Conservation (phyloP, 2,329 filamentous ascomycete species). For the Colletotrichum sp. region DNA sequence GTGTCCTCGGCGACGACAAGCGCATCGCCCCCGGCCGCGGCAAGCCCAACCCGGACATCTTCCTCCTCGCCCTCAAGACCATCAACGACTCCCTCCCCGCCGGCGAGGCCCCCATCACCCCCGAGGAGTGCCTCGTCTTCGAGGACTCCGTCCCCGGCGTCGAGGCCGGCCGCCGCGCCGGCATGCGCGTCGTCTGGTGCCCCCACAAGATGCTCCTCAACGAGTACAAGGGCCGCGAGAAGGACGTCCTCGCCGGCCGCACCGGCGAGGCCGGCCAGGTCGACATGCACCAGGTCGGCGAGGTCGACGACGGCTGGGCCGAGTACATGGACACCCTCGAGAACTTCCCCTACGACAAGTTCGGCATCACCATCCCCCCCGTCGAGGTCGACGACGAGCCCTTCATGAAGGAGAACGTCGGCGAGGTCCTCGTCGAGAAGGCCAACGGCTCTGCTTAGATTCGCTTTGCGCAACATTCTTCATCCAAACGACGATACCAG, state of each 20-base stretch:
- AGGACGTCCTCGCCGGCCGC: constrained; percentile 81
- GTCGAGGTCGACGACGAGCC: constrained; percentile 46
- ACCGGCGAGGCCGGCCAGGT: constrained; percentile 70
- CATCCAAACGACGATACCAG: background rate
- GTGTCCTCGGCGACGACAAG: constrained; percentile 84
- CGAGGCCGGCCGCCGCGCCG: constrained; percentile 86
- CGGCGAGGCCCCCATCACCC: constrained; percentile 69
- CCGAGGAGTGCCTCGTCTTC: constrained; percentile 93
- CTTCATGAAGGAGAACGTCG: constrained; percentile 45
- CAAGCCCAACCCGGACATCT: constrained; percentile 95
- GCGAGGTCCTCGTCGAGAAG: constrained; percentile 23
- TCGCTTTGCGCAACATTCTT: background rate
- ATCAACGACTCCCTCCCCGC: constrained; percentile 77
- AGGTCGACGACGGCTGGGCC: constrained; percentile 66
- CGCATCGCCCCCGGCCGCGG: constrained; percentile 81
- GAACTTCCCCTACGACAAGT: constrained; percentile 63
- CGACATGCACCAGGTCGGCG: constrained; percentile 61
- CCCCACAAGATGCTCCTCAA: constrained; percentile 80
- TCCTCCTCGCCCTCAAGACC: constrained; percentile 81
- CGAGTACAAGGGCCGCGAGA: constrained; percentile 79
- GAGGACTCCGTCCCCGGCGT: constrained; percentile 95
- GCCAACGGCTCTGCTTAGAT: background rate
- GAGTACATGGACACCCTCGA: constrained; percentile 57
- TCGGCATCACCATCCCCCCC: constrained; percentile 57
- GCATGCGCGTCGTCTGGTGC: constrained; percentile 94